Percentiles rank a stretch among this genome's conserved stretches.
Conservation (phyloP, 305 asterid genomes). For the Petunia hybrid region DNA sequence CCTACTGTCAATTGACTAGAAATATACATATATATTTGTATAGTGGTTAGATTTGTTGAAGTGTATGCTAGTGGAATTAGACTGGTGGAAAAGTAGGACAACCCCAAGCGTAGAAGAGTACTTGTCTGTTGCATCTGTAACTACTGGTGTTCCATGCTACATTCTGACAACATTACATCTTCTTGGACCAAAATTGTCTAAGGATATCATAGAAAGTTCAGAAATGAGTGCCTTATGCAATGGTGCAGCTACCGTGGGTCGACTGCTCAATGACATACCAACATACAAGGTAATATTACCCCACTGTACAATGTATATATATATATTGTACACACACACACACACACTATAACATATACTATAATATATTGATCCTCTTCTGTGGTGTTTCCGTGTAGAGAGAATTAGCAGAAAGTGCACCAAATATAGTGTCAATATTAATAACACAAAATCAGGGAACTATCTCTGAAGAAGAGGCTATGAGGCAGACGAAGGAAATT, state of each 20-base stretch:
- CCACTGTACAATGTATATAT: too few relatives aligned
- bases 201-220: slow-evolving; percentile 40
- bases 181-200: slow-evolving; percentile 42
- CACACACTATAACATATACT: too few relatives aligned
- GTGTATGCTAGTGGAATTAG: slow-evolving; percentile 44
- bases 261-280: slow-evolving; percentile 56
- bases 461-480: slow-evolving; percentile 42
- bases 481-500: slow-evolving; percentile 24
- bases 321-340: too few relatives aligned
- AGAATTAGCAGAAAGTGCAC: slow-evolving; percentile 40
- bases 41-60: slow-evolving; percentile 49
- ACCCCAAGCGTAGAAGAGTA: slow-evolving; percentile 51
- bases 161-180: slow-evolving; percentile 43
- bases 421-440: slow-evolving; percentile 39
- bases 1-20: neutral
- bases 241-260: slow-evolving; percentile 35
- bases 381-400: slow-evolving; percentile 36
- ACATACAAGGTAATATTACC: slow-evolving; percentile 46
- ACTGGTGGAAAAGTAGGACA: slow-evolving; percentile 38
- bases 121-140: slow-evolving; percentile 39
- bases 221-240: slow-evolving; percentile 43
- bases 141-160: slow-evolving; percentile 40
- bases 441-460: slow-evolving; percentile 17
- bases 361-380: too few relatives aligned
- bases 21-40: neutral